phyloP scores from a whole-genome alignment of 108 stramenopile genomes.

The Skeletonema costatum region DNA sequence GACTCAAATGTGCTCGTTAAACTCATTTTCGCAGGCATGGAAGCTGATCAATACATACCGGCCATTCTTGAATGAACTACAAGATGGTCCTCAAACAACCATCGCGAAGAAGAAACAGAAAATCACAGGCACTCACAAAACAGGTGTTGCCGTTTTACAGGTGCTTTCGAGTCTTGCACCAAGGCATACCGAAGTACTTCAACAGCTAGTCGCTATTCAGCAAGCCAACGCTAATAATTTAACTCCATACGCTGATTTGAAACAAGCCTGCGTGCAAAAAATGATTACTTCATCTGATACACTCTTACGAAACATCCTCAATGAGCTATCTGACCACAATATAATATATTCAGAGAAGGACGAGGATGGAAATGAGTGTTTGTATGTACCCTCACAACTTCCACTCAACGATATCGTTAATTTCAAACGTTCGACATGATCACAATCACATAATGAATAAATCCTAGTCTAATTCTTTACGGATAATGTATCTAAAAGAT shows the following conservation, averaged over 20 bases:
- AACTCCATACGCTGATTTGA: conserved; percentile 44
- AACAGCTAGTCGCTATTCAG: conserved; percentile 65
- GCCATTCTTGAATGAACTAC: conserved; percentile 71
- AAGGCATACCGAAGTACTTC: conserved; percentile 65
- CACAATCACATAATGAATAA: not conserved
- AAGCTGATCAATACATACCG: conserved; percentile 63
- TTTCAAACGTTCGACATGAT: conserved; percentile 4
- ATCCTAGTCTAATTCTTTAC: too few species aligned
- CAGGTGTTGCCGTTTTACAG: conserved; percentile 8
- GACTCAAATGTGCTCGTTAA: too few species aligned
- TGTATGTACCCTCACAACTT: conserved; percentile 15
- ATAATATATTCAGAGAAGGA: conserved; percentile 38
- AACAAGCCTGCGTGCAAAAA: conserved; percentile 53
- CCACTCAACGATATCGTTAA: conserved; percentile 22
- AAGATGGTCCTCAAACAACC: conserved; percentile 15
- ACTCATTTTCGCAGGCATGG: conserved; percentile 43
- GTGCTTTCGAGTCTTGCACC: conserved; percentile 61
- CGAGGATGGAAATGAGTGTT: conserved; percentile 17
- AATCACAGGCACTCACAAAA: conserved; percentile 10
- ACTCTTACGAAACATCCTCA: conserved; percentile 48
- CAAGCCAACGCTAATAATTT: conserved; percentile 13
- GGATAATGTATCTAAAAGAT: too few species aligned
- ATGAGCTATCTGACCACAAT: conserved; percentile 65
- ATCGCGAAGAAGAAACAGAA: conserved; percentile 16
- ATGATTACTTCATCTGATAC: conserved; percentile 51